A percentile compares a stretch with the other conserved stretches of the same genome.
phyloP scores from a whole-genome alignment of 768 basidiomycete genomes.

The Termitomyces sp. region DNA sequence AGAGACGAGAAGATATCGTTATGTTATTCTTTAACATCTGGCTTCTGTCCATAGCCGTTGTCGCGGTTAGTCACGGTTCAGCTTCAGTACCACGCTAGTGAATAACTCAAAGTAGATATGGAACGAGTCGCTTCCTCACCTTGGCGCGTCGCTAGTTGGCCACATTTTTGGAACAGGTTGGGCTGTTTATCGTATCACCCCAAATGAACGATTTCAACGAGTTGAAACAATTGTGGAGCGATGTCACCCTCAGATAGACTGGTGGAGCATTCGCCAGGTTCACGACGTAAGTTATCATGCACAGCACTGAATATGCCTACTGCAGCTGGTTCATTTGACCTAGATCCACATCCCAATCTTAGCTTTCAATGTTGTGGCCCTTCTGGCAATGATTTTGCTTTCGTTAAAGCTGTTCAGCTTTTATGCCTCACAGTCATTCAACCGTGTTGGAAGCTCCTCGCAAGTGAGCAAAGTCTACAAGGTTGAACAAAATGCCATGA shows the following conservation, averaged over 20 bases:
- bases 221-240: slow-evolving; percentile 32
- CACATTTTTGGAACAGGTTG: slow-evolving; percentile 45
- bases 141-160: slow-evolving; percentile 42
- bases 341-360: slow-evolving; percentile 35
- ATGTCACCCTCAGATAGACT: slow-evolving; percentile 22
- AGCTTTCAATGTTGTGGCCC: slow-evolving; percentile 30
- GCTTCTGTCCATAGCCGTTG: slow-evolving; percentile 40
- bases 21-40: slow-evolving; percentile 43
- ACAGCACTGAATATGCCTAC: background rate
- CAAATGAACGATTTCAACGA: slow-evolving; percentile 23
- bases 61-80: slow-evolving; percentile 33
- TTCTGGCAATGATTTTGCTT: slow-evolving; percentile 34
- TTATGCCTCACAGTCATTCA: slow-evolving; percentile 42
- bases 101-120: slow-evolving; percentile 31
- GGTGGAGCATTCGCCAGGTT: slow-evolving; percentile 33
- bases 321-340: background rate
- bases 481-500: slow-evolving; percentile 21
- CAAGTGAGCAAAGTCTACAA: slow-evolving; percentile 44
- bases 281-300: slow-evolving; percentile 28
- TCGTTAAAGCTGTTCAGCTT: slow-evolving; percentile 40
- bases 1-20: slow-evolving; percentile 45
- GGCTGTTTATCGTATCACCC: slow-evolving; percentile 39
- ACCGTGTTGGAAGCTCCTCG: slow-evolving; percentile 44
- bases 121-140: slow-evolving; percentile 49
- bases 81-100: background rate